phyloP scores from a whole-genome alignment of 23 red algal species.

The Gracilaria caudata region DNA sequence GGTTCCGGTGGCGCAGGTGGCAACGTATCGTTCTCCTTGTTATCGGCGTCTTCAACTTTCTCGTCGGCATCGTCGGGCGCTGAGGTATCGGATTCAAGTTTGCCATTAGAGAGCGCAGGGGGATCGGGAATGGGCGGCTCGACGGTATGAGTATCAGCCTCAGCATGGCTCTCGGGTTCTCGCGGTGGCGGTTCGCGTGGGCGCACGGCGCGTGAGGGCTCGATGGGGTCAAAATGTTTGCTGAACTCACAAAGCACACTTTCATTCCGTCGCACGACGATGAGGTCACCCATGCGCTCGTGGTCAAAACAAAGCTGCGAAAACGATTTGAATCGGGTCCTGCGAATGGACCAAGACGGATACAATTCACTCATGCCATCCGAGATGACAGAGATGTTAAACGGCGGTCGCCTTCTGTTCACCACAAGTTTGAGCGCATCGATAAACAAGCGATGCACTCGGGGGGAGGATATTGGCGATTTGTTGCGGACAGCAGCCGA shows the following conservation, averaged over 20 bases:
- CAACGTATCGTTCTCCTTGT: neutral
- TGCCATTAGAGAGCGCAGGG: neutral
- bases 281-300: conserved; percentile 5
- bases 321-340: conserved; percentile 15
- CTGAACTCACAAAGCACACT: conserved; percentile 24
- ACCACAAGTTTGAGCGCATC: conserved; percentile 5
- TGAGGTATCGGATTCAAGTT: neutral
- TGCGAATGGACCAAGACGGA: conserved; percentile 19
- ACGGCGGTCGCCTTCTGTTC: conserved; percentile 9
- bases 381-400: conserved; percentile 43
- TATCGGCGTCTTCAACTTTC: neutral
- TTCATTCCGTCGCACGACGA: conserved; percentile 4
- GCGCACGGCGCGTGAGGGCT: no score
- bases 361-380: conserved; percentile 23
- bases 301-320: conserved; percentile 3
- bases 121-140: neutral
- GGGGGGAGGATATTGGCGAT: neutral
- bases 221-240: neutral
- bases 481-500: neutral
- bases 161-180: neutral
- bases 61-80: neutral
- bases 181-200: neutral
- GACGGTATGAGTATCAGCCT: neutral
- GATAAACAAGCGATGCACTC: neutral
- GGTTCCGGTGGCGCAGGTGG: neutral